Evolutionary conservation across 306 rosid genomes (phyloP).

Genomic region (Gillenia trifoliata): DNA sequence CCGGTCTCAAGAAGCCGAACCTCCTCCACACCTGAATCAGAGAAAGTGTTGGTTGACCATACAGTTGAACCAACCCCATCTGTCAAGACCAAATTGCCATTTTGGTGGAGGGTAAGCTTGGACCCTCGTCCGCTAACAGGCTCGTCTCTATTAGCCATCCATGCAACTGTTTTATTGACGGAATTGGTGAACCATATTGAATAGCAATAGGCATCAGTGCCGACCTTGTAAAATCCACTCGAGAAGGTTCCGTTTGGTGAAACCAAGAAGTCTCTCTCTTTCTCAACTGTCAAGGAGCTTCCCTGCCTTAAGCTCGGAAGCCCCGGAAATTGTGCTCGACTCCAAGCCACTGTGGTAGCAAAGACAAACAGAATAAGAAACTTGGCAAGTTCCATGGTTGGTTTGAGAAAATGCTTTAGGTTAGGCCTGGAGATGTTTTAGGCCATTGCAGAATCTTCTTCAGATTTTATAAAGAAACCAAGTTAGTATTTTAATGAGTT

Average conservation of each 20-base stretch:
- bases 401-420: neutral
- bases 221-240: conserved; percentile 12
- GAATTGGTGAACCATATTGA: conserved; percentile 19
- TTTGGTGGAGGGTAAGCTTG: conserved; percentile 2
- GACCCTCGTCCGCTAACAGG: conserved; percentile 8
- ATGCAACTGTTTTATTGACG: conserved; percentile 7
- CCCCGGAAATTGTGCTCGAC: neutral
- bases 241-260: conserved; percentile 23
- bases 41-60: conserved; percentile 18
- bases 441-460: neutral
- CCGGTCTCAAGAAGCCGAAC: conserved; percentile 22
- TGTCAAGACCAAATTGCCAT: conserved; percentile 21
- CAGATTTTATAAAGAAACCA: too few relatives aligned
- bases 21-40: neutral
- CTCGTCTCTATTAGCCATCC: conserved; percentile 19
- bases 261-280: conserved; percentile 4
- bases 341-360: neutral
- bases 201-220: conserved; percentile 14
- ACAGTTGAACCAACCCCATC: conserved; percentile 12
- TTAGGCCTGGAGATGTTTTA: too few relatives aligned
- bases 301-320: conserved; percentile 10
- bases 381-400: neutral
- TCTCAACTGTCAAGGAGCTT: conserved; percentile 10
- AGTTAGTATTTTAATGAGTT: neutral
- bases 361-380: conserved; percentile 10